These are phyloP conservation scores for Catharanthus roseus DNA, from an alignment of 257 asterid genomes.

Conservation along the genomic window DNA sequence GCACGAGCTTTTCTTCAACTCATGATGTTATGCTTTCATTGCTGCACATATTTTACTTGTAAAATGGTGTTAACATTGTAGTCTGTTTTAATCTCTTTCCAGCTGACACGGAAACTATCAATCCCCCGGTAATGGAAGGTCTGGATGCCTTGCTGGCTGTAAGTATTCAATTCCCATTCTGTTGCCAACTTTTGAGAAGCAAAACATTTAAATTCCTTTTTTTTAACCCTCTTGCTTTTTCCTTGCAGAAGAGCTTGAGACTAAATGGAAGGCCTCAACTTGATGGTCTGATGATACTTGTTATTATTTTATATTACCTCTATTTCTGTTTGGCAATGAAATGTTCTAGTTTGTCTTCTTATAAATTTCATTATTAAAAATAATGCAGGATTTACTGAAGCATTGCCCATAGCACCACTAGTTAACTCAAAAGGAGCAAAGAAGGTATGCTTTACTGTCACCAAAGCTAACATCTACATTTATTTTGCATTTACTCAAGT, in stretches of 20 bases:
- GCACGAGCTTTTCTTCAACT: not conserved
- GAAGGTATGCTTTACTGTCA: constrained; percentile 34
- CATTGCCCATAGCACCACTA: constrained; percentile 31
- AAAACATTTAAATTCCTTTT: constrained; percentile 2
- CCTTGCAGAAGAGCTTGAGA: constrained; percentile 30
- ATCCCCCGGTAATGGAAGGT: constrained; percentile 79
- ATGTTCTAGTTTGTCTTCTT: not conserved
- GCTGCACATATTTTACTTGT: not conserved
- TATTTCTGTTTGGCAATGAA: not conserved
- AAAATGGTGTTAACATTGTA: not conserved
- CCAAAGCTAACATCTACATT: not conserved
- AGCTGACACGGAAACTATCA: constrained; percentile 45
- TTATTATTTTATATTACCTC: not conserved
- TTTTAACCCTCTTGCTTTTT: constrained; percentile 15
- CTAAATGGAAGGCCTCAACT: constrained; percentile 29
- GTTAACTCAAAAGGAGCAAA: constrained; percentile 51
- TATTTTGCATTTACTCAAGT: not conserved
- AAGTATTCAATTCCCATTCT: constrained; percentile 24
- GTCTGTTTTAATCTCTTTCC: constrained; percentile 17
- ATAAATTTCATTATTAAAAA: not conserved
- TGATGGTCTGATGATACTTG: constrained; percentile 39
- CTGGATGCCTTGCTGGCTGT: constrained; percentile 55
- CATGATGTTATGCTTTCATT: not conserved
- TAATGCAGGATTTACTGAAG: constrained; percentile 40
- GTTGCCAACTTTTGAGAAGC: not conserved